phyloP scores from a whole-genome alignment of 2,329 filamentous ascomycete genomes.

The Aotearoamyces nothofagi region DNA sequence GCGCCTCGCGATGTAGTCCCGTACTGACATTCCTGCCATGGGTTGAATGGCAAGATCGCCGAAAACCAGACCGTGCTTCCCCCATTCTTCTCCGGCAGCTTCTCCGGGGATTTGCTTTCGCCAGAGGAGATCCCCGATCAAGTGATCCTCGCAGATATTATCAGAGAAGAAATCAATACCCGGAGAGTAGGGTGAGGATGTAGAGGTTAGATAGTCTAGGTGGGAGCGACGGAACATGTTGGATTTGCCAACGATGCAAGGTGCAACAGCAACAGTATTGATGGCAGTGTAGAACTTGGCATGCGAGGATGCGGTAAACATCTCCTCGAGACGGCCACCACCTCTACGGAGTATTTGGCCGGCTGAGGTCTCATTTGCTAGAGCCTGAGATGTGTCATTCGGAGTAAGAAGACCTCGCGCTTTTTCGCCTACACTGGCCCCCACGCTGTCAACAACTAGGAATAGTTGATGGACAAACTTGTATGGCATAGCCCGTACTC shows the following conservation, averaged over 20 bases:
- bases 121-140: slow-evolving; percentile 90
- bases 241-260: slow-evolving; percentile 91
- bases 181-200: slow-evolving; percentile 27
- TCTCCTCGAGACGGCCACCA: slow-evolving; percentile 80
- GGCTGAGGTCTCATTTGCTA: slow-evolving; percentile 11
- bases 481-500: slow-evolving; percentile 39
- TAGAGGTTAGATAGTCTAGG: slow-evolving; percentile 54
- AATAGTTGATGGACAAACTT: slow-evolving; percentile 96
- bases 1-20: slow-evolving; percentile 64
- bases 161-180: slow-evolving; percentile 89
- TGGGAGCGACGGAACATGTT: slow-evolving; percentile 97
- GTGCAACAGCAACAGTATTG: slow-evolving; percentile 80
- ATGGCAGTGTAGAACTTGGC: slow-evolving; percentile 98
- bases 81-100: slow-evolving; percentile 29
- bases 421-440: slow-evolving; percentile 14
- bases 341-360: slow-evolving; percentile 25
- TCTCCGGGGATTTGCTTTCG: slow-evolving; percentile 41
- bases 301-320: slow-evolving; percentile 87
- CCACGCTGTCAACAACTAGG: slow-evolving; percentile 63
- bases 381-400: slow-evolving; percentile 14
- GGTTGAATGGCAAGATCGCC: slow-evolving; percentile 86
- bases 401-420: slow-evolving; percentile 13
- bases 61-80: slow-evolving; percentile 71
- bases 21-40: slow-evolving; percentile 64
- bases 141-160: slow-evolving; percentile 95